Evolutionary conservation across 2,329 filamentous ascomycete genomes (phyloP), one percentile per base, ranked within the genome.

Genomic region (Nectriaceae sp.): DNA sequence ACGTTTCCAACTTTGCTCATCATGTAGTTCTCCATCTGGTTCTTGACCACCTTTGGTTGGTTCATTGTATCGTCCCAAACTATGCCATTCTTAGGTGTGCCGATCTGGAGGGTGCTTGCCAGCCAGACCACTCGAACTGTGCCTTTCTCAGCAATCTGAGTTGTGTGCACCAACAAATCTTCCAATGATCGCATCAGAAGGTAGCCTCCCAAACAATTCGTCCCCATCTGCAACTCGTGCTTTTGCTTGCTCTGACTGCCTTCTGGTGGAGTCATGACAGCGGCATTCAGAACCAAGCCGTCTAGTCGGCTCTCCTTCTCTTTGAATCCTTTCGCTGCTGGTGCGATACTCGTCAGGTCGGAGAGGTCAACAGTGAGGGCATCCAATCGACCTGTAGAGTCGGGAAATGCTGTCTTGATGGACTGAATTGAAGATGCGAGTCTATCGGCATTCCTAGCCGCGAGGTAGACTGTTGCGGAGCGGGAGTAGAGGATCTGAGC

Each of bases 21-120:
- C 50, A 56, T 56, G 40, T 56, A 58, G n/a, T 58, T 58, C 29
- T 55, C 48, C 47, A 56, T 53, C 37, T 53, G 53, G 21, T 49
- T 47, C 40, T 54, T 55, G 13, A 35, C 43, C 3, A 52, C 21
- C 19, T 46, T 47, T 5, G 56, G 55, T 21, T 50, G 49, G 11
- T 36, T 26, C 33, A 46, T 50, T 10, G 33, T 16, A 26, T 53
- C 50, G 18, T 58, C 48, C 53, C 50, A 58, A 21, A 46, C 16
- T 15, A 58, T 46, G 18, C 55, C 52, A 11, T 47, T 52, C 19
- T 54, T 56, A 3, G 50, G 47, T 1, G 54, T 49, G 10, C 56
- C 47, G 26, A 49, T 44, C 35, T 57, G 56, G 3, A 58, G 47
- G 21, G 54, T 57, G 37, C 50, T 58, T 1, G 56, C 48, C 18